Evolutionary conservation across 192 early-diverging fungal genomes (phyloP).

Genomic region (Backusella liffmaniae): DNA sequence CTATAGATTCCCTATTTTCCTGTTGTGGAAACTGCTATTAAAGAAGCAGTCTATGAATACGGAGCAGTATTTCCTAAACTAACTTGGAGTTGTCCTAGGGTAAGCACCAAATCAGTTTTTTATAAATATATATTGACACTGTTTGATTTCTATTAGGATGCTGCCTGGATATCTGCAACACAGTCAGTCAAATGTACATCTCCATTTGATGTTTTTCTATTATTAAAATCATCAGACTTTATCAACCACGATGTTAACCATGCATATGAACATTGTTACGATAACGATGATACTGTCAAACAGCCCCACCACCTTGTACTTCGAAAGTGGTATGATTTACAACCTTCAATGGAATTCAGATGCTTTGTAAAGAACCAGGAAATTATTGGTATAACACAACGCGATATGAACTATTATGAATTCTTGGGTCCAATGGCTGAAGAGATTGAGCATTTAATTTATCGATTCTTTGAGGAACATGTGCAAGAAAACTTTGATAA

Average conservation of each 20-base stretch:
- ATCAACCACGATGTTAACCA: conserved; percentile 79
- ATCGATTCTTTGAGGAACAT: conserved; percentile 64
- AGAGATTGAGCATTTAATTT: conserved; percentile 56
- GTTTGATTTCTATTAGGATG: conserved; percentile 53
- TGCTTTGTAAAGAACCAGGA: conserved; percentile 81
- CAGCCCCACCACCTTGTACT: conserved; percentile 71
- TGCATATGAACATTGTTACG: conserved; percentile 70
- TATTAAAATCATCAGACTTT: conserved; percentile 94
- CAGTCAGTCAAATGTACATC: conserved; percentile 76
- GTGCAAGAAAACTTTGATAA: conserved; percentile 65
- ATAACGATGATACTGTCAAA: conserved; percentile 26
- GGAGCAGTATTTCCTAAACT: conserved; percentile 65
- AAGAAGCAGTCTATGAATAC: background rate
- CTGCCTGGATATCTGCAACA: conserved; percentile 84
- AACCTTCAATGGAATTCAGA: conserved; percentile 93
- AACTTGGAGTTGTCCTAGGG: conserved; percentile 92
- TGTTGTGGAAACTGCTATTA: background rate
- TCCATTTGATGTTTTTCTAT: conserved; percentile 77
- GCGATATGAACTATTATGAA: conserved; percentile 84
- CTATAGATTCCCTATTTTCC: background rate
- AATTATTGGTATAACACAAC: conserved; percentile 84
- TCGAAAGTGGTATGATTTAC: conserved; percentile 86
- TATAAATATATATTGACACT: background rate
- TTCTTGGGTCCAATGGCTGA: conserved; percentile 66
- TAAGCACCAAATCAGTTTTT: conserved; percentile 21